Evolutionary conservation across 1,284 basidiomycete species (phyloP), one percentile per base, ranked within the genome.

Genomic region (Cryptococcus deneoformans): DNA sequence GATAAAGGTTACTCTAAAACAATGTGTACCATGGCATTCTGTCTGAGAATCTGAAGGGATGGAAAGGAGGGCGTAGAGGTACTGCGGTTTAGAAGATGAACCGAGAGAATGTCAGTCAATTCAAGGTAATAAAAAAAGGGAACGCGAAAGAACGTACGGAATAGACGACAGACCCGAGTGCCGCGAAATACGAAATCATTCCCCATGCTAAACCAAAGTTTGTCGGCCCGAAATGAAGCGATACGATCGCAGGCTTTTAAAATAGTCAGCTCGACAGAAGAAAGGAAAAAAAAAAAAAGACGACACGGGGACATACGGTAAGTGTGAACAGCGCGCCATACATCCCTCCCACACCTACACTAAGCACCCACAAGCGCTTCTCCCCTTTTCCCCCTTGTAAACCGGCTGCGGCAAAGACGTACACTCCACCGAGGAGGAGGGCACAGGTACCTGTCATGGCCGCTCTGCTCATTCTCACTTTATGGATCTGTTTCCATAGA

Each of bases 181-280:
- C 77, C 12, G 75, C 62, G 56, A 76, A 76, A 61, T 78, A 78
- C 40, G 73, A 76, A 34, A 78, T 65, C 72, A 76, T 75, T 20
- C 77, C 77, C 77, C 77, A 78, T 3, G 77, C 73, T 1, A 78
- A 61, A 50, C 77, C 77, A 51, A 78, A 78, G 60, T 73, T 76
- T 5, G 74, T 76, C 4, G 76, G 64, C 14, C 77, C 77, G 49
- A 74, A 78, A 59, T 77, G 77, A 9, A 73, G 64, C 7, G 73
- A 72, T 8, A 74, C 65, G 46, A 76, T 72, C 1, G 72, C 71
- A 7, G 73, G 72, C 68, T 72, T 50, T 12, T 36, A 10, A 3
- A 20, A 43, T 29, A 9, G 4, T 12, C 20, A 36, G 50, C 29
- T 8, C 40, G n/a, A 5, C 1, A 5, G 11, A 39, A 52, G 16